Evolutionary conservation across 306 rosid genomes (phyloP).

Genomic region (Cajanus cajan): DNA sequence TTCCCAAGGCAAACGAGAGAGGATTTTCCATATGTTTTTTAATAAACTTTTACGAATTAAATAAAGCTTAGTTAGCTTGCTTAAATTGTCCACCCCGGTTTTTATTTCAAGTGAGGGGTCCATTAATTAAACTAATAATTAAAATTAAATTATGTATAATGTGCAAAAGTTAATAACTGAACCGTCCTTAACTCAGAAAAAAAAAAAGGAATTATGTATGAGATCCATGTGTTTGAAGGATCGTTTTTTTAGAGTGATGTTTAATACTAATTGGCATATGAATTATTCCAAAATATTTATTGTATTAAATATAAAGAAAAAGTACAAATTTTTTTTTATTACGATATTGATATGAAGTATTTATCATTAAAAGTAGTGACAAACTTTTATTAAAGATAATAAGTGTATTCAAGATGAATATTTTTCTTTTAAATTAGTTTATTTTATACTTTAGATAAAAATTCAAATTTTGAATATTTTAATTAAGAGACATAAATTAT

Average conservation of each 20-base stretch:
- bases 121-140: background rate
- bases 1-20: background rate
- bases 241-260: background rate
- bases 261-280: background rate
- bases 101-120: slow-evolving; percentile 1
- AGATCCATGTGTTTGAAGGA: too few relatives aligned
- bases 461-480: too few relatives aligned
- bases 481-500: too few relatives aligned
- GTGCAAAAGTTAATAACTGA: background rate
- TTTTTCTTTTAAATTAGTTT: too few relatives aligned
- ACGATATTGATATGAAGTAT: too few relatives aligned
- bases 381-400: too few relatives aligned
- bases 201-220: too few relatives aligned
- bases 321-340: too few relatives aligned
- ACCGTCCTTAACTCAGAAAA: too few relatives aligned
- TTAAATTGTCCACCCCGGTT: background rate
- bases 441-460: too few relatives aligned
- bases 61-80: background rate
- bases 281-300: background rate
- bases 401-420: too few relatives aligned
- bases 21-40: background rate
- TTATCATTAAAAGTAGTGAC: too few relatives aligned
- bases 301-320: background rate
- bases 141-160: background rate
- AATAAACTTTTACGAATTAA: background rate